phyloP scores from a whole-genome alignment of 2,329 filamentous ascomycete species.

The Verticillium alfalfae region DNA sequence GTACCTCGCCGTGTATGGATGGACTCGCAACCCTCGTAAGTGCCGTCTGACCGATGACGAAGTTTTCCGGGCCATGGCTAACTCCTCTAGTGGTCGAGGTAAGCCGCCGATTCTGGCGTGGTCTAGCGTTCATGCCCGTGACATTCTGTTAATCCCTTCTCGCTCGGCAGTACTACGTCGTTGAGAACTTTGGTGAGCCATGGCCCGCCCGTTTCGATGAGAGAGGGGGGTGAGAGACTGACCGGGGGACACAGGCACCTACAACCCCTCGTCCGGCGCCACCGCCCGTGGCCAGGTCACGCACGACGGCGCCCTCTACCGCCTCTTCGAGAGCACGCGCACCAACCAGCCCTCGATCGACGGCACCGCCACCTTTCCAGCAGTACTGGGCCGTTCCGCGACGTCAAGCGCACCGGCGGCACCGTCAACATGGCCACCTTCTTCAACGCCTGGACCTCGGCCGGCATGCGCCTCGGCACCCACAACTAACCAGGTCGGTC shows the following conservation, averaged over 20 bases:
- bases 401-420: slow-evolving; percentile 42
- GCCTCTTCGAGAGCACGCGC: slow-evolving; percentile 42
- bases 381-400: slow-evolving; percentile 47
- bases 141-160: not conserved
- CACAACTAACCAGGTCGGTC: slow-evolving; percentile 50
- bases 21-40: slow-evolving; percentile 22
- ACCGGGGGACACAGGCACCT: not conserved
- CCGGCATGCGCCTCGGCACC: slow-evolving; percentile 40
- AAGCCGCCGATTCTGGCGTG: not conserved
- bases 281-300: slow-evolving; percentile 43
- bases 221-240: not conserved
- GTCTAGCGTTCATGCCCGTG: accelerated
- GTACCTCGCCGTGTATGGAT: slow-evolving; percentile 32
- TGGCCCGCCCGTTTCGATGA: not conserved
- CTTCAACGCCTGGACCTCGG: slow-evolving; percentile 47
- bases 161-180: slow-evolving; percentile 2
- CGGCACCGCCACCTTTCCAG: slow-evolving; percentile 49
- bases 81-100: slow-evolving; percentile 2
- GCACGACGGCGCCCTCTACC: slow-evolving; percentile 46
- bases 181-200: slow-evolving; percentile 6
- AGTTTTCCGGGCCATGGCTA: not conserved
- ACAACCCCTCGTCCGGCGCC: slow-evolving; percentile 8
- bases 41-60: no score
- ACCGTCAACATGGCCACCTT: slow-evolving; percentile 46
- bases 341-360: slow-evolving; percentile 46